phyloP scores from a whole-genome alignment of 176 grass and related monocot species.

The Guadua angustifolia region DNA sequence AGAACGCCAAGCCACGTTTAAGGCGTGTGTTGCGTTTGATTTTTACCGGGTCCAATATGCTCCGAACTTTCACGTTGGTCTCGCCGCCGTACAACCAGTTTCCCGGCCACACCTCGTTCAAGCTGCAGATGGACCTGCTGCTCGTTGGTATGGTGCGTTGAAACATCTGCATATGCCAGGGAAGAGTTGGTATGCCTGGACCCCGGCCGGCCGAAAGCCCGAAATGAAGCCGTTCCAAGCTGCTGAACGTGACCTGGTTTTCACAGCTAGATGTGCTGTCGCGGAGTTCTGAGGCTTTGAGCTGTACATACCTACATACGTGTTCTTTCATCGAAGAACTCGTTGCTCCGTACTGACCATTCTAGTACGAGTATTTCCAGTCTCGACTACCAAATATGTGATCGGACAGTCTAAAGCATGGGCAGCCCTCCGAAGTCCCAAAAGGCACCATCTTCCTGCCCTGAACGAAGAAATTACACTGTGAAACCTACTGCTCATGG shows the following conservation, averaged over 20 bases:
- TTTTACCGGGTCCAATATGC: background rate
- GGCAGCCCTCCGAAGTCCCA: no score
- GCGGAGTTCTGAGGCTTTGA: no score
- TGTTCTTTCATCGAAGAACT: background rate
- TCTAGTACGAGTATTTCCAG: background rate
- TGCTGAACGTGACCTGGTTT: background rate
- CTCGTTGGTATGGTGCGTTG: background rate
- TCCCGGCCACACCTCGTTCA: background rate
- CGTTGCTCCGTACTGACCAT: background rate
- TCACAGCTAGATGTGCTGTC: background rate
- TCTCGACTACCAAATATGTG: background rate
- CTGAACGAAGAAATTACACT: background rate
- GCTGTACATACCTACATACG: no score
- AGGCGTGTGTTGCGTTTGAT: background rate
- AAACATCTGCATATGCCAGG: background rate
- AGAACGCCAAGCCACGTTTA: background rate
- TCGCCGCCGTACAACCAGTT: background rate
- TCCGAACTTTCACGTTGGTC: background rate
- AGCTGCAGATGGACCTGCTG: background rate
- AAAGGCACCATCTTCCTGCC: no score
- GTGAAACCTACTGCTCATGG: background rate
- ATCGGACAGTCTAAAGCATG: no score
- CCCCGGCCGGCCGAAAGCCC: background rate
- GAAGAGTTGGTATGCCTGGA: background rate
- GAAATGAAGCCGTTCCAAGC: background rate